Percentiles rank a stretch among this genome's conserved stretches.
These are phyloP conservation scores for Talaromyces amestolkiae DNA, from an alignment of 2,329 filamentous ascomycete species.

Conservation along the genomic window DNA sequence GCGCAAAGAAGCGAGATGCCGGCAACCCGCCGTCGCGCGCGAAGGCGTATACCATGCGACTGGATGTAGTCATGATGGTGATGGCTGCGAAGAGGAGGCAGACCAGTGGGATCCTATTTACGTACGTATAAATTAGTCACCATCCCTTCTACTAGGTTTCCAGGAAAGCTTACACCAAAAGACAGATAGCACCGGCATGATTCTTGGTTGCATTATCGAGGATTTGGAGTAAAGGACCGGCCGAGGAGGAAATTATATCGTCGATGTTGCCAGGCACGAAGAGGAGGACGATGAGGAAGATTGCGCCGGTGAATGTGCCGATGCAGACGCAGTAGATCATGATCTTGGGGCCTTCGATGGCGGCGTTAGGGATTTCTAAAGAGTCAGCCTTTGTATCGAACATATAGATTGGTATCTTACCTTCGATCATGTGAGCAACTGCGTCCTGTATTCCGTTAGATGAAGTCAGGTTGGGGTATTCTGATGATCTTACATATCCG, in stretches of 20 bases:
- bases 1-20: slow-evolving; percentile 58
- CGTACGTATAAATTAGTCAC: neutral
- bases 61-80: slow-evolving; percentile 64
- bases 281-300: slow-evolving; percentile 62
- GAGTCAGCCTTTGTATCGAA: neutral
- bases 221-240: slow-evolving; percentile 62
- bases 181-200: slow-evolving; percentile 60
- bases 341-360: slow-evolving; percentile 61
- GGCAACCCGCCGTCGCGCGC: slow-evolving; percentile 66
- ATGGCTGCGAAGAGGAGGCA: slow-evolving; percentile 64
- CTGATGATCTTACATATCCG: slow-evolving; percentile 47
- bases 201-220: slow-evolving; percentile 61
- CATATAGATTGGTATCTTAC: slow-evolving; percentile 19
- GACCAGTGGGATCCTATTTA: slow-evolving; percentile 55
- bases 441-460: slow-evolving; percentile 32
- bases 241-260: slow-evolving; percentile 53
- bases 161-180: slow-evolving; percentile 53
- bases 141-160: neutral
- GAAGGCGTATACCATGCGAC: slow-evolving; percentile 67
- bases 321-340: slow-evolving; percentile 66
- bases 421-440: slow-evolving; percentile 54
- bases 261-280: slow-evolving; percentile 62
- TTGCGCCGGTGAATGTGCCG: slow-evolving; percentile 60
- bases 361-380: slow-evolving; percentile 42
- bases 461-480: neutral